Evolutionary conservation across 768 basidiomycete species (phyloP), one percentile per base, ranked within the genome.

Genomic region (Tulasnella sp.): DNA sequence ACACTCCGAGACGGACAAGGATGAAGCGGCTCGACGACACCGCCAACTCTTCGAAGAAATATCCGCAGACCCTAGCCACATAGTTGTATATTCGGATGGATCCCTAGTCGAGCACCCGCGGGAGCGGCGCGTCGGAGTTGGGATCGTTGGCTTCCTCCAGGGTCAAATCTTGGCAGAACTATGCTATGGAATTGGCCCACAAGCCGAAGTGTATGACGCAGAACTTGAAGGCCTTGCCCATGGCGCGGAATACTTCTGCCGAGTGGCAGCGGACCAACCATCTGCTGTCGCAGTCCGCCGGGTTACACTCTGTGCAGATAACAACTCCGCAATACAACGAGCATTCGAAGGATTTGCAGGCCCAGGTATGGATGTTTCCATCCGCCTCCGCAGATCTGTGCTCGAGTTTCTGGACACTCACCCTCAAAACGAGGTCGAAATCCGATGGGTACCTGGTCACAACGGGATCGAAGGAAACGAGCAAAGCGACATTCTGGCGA

Each of bases 51-150:
- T 76, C 31, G 34, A 67, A 11, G 17, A 36, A 31, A 38, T 71
- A 3, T 31, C 49, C 25, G 9, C 2, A 36, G 36, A 77, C 7
- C 36, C 40, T 25, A 22, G 31, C 19, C 58, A 78, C 64, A 52
- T 77, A 49, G 3, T 71, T 25, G 39, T 72, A 38, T 79, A 79
- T 64, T 36, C 79, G 12, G 79, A 79, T 58, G 79, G 79, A 22
- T 79, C 79, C 11, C 39, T 34, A 67, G 31, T 72, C 17, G 54
- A 64, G 17, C 38, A 39, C 19, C 8, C 31, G 9, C 1, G 67
- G 11, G 15, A 71, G 29, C 49, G 45, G 11, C 76, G 79, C 0
- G 79, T 77, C 6, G 79, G 77, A 39, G 7, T 76, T 29, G 79
- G 39, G 71, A 40, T 31, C 29, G 29, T 67, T 31, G 14, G 22